Percentiles rank a stretch among this genome's conserved stretches.
Conservation (phyloP, 2,329 filamentous ascomycete genomes). For the Sordariomycetes sp. region DNA sequence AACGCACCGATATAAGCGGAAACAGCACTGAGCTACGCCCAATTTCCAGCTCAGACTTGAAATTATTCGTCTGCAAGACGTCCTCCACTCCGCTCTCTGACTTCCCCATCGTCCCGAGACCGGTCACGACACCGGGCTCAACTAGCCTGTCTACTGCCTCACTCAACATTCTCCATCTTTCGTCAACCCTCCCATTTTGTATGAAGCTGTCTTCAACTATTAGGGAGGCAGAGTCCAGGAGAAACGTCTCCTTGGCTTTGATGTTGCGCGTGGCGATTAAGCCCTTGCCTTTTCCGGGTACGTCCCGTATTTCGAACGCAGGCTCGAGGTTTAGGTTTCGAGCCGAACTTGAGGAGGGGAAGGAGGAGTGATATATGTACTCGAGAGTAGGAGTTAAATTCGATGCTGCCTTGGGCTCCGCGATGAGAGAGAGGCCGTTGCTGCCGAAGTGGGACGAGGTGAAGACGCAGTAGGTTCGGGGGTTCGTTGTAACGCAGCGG, state of each 20-base stretch:
- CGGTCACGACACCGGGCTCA: neutral
- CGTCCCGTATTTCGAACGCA: neutral
- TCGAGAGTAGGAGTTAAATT: neutral
- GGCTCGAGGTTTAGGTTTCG: neutral
- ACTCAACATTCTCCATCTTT: neutral
- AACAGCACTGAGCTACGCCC: neutral
- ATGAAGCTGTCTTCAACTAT: neutral
- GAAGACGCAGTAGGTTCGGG: slow-evolving; percentile 1
- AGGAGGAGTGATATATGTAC: neutral
- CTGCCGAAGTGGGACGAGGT: neutral
- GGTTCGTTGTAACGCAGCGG: neutral
- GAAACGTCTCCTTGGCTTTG: slow-evolving; percentile 1
- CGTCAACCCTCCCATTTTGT: neutral
- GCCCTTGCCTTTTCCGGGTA: slow-evolving; percentile 5
- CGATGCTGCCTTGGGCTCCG: slow-evolving; percentile 33
- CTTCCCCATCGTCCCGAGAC: neutral
- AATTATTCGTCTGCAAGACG: slow-evolving; percentile 4
- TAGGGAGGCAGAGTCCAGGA: slow-evolving; percentile 1
- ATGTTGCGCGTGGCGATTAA: slow-evolving; percentile 4
- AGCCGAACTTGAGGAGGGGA: neutral
- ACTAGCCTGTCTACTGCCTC: slow-evolving; percentile 1
- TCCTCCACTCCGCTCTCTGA: slow-evolving; percentile 1
- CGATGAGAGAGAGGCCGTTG: slow-evolving; percentile 34
- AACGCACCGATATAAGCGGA: slow-evolving; percentile 1
- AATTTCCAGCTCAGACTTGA: neutral